Base-by-base conservation (phyloP, 192 early-diverging fungal genomes). In the Coemansia sp. region DNA sequence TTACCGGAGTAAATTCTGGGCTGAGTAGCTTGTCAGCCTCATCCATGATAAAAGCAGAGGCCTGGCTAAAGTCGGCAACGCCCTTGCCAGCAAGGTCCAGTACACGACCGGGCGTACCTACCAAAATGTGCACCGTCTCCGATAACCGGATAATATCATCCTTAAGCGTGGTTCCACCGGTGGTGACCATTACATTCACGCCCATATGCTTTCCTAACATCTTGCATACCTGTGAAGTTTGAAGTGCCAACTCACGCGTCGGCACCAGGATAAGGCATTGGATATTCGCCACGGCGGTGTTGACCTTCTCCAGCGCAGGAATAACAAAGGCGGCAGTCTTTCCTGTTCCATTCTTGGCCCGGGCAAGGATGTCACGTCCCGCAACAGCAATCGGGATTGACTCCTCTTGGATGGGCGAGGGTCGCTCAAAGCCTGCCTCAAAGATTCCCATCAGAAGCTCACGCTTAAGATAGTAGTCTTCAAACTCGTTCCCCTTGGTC, bases 201-300 rank as follows among this genome's bases (percentile, higher is more conserved):
- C 88, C 90, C 85, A 93, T 88, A 73, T 99, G 95, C 71, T 98
- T 98, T 58, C 97, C 95, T 14, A 99, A 85, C 19, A 80, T 97
- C 84, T 97, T 96, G 82, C 93, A 95, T 32, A 99, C 97, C 76
- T 99, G 97, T 4, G 97, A 93, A n/a, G 97, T 99, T 82, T 99
- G 97, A 55, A 99, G 87, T 1, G 97, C 97, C 71, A 99, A 85
- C 80, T 99, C 97, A 71, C 97, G 85, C 3, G 97, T 99, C 3
- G 97, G 97, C 6, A 98, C 95, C 16, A 99, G 82, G 49, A 99
- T 85, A 8, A 98, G 80, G 23, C 93, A 93, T 82, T 99, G 97
- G 72, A 98, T 90, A 53, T 91, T 89, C 38, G 85, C 84, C 68
- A 93, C 90, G 60, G 90, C 87, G 12, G 88, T 83, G 73, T 95